Percentiles rank a stretch among this genome's conserved stretches.
phyloP scores from a whole-genome alignment of 345 rosid species.

The Citrus glauca region DNA sequence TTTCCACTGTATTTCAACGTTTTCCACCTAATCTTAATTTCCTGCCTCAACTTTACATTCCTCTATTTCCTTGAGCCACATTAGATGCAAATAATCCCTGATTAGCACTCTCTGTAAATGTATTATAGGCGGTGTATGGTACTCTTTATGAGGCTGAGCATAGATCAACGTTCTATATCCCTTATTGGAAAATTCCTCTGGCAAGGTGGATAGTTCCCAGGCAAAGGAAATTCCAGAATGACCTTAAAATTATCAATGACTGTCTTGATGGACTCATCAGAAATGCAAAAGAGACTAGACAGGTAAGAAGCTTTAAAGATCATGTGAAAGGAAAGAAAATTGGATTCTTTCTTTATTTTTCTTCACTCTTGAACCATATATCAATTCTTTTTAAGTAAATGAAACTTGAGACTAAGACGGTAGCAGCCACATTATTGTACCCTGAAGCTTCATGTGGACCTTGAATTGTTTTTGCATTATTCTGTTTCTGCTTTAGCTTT shows the following conservation, averaged over 20 bases:
- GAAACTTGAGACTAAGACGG: background rate
- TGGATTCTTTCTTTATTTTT: background rate
- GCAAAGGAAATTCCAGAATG: slow-evolving; percentile 75
- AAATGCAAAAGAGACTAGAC: slow-evolving; percentile 91
- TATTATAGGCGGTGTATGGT: slow-evolving; percentile 85
- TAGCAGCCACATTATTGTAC: background rate
- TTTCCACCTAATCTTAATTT: background rate
- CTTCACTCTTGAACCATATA: too few relatives aligned
- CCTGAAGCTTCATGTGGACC: background rate
- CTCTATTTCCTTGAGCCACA: background rate
- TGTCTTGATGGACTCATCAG: slow-evolving; percentile 88
- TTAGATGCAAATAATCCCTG: background rate
- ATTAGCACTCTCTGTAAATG: background rate
- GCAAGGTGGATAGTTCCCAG: slow-evolving; percentile 91
- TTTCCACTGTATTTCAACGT: background rate
- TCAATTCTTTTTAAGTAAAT: background rate
- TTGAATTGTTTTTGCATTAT: background rate
- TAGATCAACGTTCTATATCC: slow-evolving; percentile 90
- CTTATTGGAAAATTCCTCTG: slow-evolving; percentile 91
- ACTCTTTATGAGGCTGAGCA: slow-evolving; percentile 98
- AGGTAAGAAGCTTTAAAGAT: slow-evolving; percentile 39
- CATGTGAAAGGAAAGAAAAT: background rate
- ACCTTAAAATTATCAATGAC: slow-evolving; percentile 86
- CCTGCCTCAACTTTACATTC: background rate
- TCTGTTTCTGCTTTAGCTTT: background rate